phyloP scores from a whole-genome alignment of 2,329 filamentous ascomycete species.

The Fusarium albosuccineum region DNA sequence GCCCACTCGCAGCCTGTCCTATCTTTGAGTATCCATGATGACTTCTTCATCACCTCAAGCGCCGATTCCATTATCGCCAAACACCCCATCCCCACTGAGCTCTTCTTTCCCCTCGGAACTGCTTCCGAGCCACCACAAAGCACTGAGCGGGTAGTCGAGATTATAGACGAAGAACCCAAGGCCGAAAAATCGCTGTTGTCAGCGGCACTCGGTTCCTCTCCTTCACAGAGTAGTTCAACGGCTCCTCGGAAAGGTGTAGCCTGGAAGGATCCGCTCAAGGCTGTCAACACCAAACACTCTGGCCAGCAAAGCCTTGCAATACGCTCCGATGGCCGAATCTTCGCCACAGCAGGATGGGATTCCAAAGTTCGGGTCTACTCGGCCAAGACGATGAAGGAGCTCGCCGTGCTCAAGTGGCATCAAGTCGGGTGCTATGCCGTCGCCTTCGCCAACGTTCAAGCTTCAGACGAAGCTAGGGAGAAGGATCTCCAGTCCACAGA shows the following conservation, averaged over 20 bases:
- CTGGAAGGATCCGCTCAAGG: conserved; percentile 67
- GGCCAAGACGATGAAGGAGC: conserved; percentile 81
- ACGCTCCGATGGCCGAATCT: conserved; percentile 83
- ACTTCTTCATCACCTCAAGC: conserved; percentile 80
- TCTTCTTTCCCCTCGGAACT: conserved; percentile 30
- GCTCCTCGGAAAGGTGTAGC: conserved; percentile 40
- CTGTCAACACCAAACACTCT: conserved; percentile 83
- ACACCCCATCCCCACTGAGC: conserved; percentile 71
- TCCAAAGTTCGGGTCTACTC: conserved; percentile 84
- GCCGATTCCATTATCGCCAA: conserved; percentile 85
- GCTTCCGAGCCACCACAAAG: conserved; percentile 2
- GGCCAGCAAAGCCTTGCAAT: conserved; percentile 87
- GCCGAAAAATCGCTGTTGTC: conserved; percentile 43
- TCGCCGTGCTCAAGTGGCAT: conserved; percentile 96
- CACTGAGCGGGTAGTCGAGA: conserved; percentile 44
- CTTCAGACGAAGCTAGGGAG: conserved; percentile 11
- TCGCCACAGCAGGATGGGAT: conserved; percentile 96
- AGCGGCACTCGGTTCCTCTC: conserved; percentile 27
- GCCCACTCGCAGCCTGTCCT: conserved; percentile 85
- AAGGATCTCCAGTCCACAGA: conserved; percentile 34
- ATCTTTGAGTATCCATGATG: conserved; percentile 72
- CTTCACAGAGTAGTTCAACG: neutral
- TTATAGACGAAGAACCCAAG: conserved; percentile 34
- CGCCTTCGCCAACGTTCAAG: conserved; percentile 71
- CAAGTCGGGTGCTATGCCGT: conserved; percentile 86